Evolutionary conservation across 2,329 filamentous ascomycete genomes (phyloP), one percentile per base, ranked within the genome.

Genomic region (Bipolaris sorokiniana): DNA sequence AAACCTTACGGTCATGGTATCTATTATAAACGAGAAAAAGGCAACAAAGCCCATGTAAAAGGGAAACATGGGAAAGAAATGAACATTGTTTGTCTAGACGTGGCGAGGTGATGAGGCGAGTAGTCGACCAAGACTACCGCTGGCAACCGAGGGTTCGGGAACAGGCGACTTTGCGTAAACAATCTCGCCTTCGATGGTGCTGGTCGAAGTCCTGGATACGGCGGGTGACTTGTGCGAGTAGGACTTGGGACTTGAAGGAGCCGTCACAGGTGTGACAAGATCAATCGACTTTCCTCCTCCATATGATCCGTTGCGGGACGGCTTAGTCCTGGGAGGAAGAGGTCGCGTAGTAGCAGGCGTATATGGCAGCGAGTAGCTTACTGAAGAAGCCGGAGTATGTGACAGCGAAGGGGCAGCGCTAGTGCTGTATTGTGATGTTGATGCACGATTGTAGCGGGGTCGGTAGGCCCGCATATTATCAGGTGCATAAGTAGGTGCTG

Each of bases 321-420:
- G 77, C 62, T 76, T 77, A 36, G 72, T 76, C 61, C 76, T 71
- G 5, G 75, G 75, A 37, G 73, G 74, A 6, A 79, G 65, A 1
- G 78, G 77, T 42, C 77, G 70, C 11, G 64, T 72, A 33, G 63
- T 65, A 28, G 70, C 72, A 3, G 75, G 75, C 5, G 75, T 76
- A 34, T 77, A 79, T 5, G 77, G 74, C n/a, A 78, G 68, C 11
- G 79, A 82, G 42, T 76, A 79, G 65, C 78, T 79, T 51, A 77
- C 65, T 7, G 79, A 79, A 7, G 78, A 81, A 23, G 77, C 73
- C 7, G 80, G 80, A 3, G 80, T 81, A 63, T 82, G 78, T 28
- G 77, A 77, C 45, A 82, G 72, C 15, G 80, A 82, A 5, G 80
- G 79, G 23, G 79, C 66, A 52, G 72, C 69, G 61, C 71, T 77